A percentile compares a stretch with the other conserved stretches of the same genome.
phyloP scores from a whole-genome alignment of 805 yeast species.

The Yarrowia deformans region DNA sequence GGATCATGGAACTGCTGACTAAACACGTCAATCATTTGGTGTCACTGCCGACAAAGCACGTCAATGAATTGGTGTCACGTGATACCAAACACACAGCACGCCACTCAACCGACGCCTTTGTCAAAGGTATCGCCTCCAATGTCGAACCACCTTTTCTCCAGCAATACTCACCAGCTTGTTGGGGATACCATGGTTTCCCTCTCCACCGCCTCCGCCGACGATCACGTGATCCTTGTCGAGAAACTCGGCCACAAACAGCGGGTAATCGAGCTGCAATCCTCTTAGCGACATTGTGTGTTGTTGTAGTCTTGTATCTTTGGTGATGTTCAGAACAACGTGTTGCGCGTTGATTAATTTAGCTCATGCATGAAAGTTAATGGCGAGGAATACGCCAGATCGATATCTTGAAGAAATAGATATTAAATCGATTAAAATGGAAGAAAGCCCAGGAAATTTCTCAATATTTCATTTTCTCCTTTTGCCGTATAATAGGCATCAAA shows the following conservation, averaged over 20 bases:
- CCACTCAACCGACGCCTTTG: too few species aligned
- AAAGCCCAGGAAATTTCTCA: background rate
- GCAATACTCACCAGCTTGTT: slow-evolving; percentile 62
- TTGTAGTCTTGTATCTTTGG: background rate
- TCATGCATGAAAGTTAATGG: slow-evolving; percentile 9
- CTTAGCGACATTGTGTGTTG: slow-evolving; percentile 14
- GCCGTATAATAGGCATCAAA: too few species aligned
- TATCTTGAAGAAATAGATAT: background rate
- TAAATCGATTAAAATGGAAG: background rate
- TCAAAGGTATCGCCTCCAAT: too few species aligned
- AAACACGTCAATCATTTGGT: background rate
- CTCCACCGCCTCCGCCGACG: slow-evolving; percentile 96
- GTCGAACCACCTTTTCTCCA: too few species aligned
- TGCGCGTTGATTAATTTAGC: slow-evolving; percentile 27
- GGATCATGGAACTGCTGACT: too few species aligned
- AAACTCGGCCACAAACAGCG: slow-evolving; percentile 81
- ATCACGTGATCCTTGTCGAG: slow-evolving; percentile 65
- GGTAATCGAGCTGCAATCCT: slow-evolving; percentile 52
- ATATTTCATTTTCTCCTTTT: too few species aligned
- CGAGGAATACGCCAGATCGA: background rate
- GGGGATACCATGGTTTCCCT: slow-evolving; percentile 86
- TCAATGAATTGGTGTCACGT: background rate
- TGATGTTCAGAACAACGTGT: slow-evolving; percentile 5
- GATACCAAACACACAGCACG: background rate
- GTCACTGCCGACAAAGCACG: background rate